A percentile compares a stretch with the other conserved stretches of the same genome.
phyloP scores from a whole-genome alignment of 179 eudicot species.

The Pouteria campechiana region DNA sequence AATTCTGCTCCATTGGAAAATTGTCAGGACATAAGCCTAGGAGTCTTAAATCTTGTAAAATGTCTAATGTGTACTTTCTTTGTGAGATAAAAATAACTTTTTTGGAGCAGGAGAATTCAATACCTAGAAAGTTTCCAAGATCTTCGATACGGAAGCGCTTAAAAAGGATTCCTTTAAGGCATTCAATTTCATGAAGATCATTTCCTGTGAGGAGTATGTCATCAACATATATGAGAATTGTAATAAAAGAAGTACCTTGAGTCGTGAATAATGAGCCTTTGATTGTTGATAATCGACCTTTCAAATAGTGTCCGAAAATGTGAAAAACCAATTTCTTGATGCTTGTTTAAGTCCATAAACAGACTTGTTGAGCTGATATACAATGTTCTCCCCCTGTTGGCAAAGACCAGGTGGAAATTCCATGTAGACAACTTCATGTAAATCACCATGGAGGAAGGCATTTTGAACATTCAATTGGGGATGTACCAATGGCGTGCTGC shows the following conservation, averaged over 20 bases:
- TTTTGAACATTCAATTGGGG: too few relatives aligned
- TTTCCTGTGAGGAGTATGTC: neutral
- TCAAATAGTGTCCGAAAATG: neutral
- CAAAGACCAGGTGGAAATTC: neutral
- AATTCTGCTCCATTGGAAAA: neutral
- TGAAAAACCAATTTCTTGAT: neutral
- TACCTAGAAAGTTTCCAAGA: slow-evolving; percentile 1
- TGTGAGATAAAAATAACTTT: neutral
- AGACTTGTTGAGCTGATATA: neutral
- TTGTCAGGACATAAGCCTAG: neutral
- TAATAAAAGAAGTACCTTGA: neutral
- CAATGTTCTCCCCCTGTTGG: neutral
- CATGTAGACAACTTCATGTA: neutral
- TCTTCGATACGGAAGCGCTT: neutral
- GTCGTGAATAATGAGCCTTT: neutral
- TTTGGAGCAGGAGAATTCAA: neutral
- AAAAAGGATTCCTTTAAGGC: neutral
- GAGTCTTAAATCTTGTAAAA: neutral
- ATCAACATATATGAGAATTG: slow-evolving; percentile 2
- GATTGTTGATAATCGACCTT: neutral
- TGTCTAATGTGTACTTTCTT: neutral
- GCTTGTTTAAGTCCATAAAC: neutral
- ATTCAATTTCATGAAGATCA: neutral
- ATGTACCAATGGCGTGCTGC: neutral
- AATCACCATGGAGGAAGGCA: neutral